These are phyloP conservation scores for Penicillium sclerotigenum DNA, from an alignment of 2,329 filamentous ascomycete genomes.

Conservation along the genomic window DNA sequence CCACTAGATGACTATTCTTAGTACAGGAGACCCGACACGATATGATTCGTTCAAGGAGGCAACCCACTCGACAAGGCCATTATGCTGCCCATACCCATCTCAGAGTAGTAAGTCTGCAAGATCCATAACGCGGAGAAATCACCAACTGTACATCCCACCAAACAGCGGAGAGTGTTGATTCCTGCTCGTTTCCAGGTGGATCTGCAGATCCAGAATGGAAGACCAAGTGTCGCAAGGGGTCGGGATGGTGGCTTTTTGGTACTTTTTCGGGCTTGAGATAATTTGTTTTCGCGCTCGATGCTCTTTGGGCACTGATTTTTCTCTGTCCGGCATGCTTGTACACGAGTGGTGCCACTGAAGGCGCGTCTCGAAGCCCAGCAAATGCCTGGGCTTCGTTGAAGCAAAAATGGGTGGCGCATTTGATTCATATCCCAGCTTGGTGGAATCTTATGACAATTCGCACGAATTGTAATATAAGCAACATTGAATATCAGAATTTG, in stretches of 20 bases:
- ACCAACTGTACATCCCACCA: slow-evolving; percentile 55
- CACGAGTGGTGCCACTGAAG: not conserved
- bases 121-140: slow-evolving; percentile 58
- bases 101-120: slow-evolving; percentile 49
- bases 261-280: not conserved
- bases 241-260: not conserved
- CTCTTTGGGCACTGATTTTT: not conserved
- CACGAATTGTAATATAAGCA: not conserved
- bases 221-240: not conserved
- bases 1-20: slow-evolving; percentile 42
- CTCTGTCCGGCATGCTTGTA: slow-evolving; percentile 1
- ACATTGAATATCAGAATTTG: not conserved
- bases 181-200: slow-evolving; percentile 50
- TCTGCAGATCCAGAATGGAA: slow-evolving; percentile 37
- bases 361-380: not conserved
- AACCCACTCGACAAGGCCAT: slow-evolving; percentile 53
- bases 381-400: not conserved
- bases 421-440: not conserved
- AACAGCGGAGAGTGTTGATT: slow-evolving; percentile 55
- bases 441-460: not conserved
- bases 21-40: not conserved
- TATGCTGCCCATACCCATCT: slow-evolving; percentile 47
- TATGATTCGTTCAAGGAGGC: not conserved
- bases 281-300: not conserved
- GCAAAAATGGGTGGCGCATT: not conserved